Base-by-base conservation (phyloP, 1,284 basidiomycete species). In the Malassezia slooffiae region DNA sequence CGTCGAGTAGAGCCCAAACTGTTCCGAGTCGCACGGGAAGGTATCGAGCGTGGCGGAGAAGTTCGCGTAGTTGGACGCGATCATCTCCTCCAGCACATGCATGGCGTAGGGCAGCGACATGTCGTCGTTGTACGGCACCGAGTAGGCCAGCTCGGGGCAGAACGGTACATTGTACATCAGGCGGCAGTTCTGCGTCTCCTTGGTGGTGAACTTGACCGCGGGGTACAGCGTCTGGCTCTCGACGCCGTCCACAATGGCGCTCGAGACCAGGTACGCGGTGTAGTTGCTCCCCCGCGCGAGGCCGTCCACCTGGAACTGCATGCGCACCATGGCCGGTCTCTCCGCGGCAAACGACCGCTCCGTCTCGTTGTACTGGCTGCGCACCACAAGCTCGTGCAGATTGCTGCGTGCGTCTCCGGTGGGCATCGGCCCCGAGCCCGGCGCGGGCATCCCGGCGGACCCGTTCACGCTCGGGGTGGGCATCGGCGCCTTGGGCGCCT, bases 61-160 rank as follows among this genome's bases (percentile, higher is more conserved):
- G 52, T 70, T 69, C 45, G 50, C 42, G 32, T 70, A 56, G 40
- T 62, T 67, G 8, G 65, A 58, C 2, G 42, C 34, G 22, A 73
- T 48, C n/a, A 62, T 58, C 5, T 44, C 22, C 38, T 70, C 54
- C 50, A 71, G 65, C 28, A 54, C 58, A 9, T 52, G 30, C 11
- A 72, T 33, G 6, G 71, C 67, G 5, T 47, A 29, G 2, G 31
- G 17, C 1, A 62, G 65, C 3, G 62, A 45, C 24, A 71, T 50
- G 0, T 43, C 33, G 1, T 59, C 58, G 5, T 63, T 60, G 11
- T 71, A 50, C 0, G 72, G 72, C 24, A 72, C 69, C n/a, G 71
- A 57, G 45, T 73, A 73, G 10, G 72, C 72, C 19, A 73, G 60
- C 6, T 60, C 47, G 1, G 72, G 72, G 44, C 72, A 73, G 41